Evolutionary conservation across 179 eudicot species (phyloP).

Genomic region (Vitellaria paradoxa): DNA sequence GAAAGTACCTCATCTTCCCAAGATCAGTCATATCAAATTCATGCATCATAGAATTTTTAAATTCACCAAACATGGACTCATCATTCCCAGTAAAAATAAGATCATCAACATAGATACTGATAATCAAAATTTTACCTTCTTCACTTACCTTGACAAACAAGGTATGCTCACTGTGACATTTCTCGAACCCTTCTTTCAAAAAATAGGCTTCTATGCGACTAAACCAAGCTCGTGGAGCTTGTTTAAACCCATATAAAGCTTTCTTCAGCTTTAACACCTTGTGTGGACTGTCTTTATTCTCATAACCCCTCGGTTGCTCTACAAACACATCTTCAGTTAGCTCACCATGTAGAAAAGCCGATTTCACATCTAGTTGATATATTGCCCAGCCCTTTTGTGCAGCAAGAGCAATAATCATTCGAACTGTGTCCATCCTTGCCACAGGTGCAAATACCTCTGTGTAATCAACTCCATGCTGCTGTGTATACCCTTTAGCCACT

Average conservation of each 20-base stretch:
- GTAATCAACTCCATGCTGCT: constrained; percentile 14
- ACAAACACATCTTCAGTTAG: constrained; percentile 16
- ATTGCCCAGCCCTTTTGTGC: constrained; percentile 12
- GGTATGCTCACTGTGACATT: constrained; percentile 1
- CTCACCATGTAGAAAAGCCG: constrained; percentile 20
- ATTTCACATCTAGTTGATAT: constrained; percentile 20
- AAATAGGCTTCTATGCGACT: constrained; percentile 17
- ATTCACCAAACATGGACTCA: constrained; percentile 3
- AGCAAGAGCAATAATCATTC: background rate
- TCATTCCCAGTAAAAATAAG: constrained; percentile 12
- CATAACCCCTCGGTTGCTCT: constrained; percentile 16
- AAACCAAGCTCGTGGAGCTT: constrained; percentile 19
- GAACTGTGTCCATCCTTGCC: constrained; percentile 11
- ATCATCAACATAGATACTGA: constrained; percentile 21
- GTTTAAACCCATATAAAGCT: constrained; percentile 19
- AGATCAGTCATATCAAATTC: constrained; percentile 25
- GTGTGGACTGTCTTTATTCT: background rate
- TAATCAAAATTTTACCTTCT: background rate
- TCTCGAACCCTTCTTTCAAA: constrained; percentile 11
- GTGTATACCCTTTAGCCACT: constrained; percentile 20
- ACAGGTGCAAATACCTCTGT: constrained; percentile 21
- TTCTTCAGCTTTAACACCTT: constrained; percentile 16
- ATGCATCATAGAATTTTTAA: constrained; percentile 16
- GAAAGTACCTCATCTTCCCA: constrained; percentile 17
- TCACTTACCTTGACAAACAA: constrained; percentile 7